phyloP scores from a whole-genome alignment of 1,284 basidiomycete genomes.

The Ustilago tritici region DNA sequence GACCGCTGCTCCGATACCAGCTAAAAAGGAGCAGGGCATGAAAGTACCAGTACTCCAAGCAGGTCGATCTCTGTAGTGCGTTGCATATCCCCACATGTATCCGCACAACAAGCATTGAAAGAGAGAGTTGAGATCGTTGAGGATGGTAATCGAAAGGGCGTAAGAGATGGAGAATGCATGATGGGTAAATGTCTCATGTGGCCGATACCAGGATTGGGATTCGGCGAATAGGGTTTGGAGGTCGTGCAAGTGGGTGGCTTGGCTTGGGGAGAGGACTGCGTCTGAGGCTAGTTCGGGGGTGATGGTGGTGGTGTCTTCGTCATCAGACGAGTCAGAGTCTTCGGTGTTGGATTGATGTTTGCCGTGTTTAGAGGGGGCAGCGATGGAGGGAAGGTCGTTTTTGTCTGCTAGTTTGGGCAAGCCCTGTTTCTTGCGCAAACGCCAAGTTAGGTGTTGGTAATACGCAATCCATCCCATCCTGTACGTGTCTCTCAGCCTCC shows the following conservation, averaged over 20 bases:
- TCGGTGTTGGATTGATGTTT: background rate
- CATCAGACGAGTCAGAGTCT: slow-evolving; percentile 4
- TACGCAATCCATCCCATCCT: slow-evolving; percentile 79
- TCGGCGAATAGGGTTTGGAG: slow-evolving; percentile 45
- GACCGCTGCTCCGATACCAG: slow-evolving; percentile 80
- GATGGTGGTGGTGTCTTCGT: slow-evolving; percentile 6
- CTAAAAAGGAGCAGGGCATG: slow-evolving; percentile 81
- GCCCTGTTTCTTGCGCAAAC: slow-evolving; percentile 34
- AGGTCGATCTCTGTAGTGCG: slow-evolving; percentile 71
- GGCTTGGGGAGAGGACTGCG: slow-evolving; percentile 30
- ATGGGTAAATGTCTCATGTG: slow-evolving; percentile 86
- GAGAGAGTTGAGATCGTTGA: slow-evolving; percentile 83
- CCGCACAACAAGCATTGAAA: slow-evolving; percentile 74
- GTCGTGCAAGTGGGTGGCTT: slow-evolving; percentile 29
- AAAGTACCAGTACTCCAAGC: slow-evolving; percentile 75
- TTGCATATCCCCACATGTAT: slow-evolving; percentile 58
- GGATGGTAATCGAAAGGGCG: slow-evolving; percentile 71
- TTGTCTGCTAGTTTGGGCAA: slow-evolving; percentile 38
- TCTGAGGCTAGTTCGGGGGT: slow-evolving; percentile 8
- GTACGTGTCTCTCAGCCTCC: slow-evolving; percentile 81
- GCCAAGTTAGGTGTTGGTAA: slow-evolving; percentile 65
- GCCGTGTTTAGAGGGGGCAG: slow-evolving; percentile 72
- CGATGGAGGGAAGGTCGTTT: slow-evolving; percentile 70
- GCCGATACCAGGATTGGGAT: slow-evolving; percentile 77
- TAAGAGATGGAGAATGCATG: slow-evolving; percentile 76